Evolutionary conservation across 1,284 basidiomycete genomes (phyloP).

Genomic region (Papiliotrema nemorosa): DNA sequence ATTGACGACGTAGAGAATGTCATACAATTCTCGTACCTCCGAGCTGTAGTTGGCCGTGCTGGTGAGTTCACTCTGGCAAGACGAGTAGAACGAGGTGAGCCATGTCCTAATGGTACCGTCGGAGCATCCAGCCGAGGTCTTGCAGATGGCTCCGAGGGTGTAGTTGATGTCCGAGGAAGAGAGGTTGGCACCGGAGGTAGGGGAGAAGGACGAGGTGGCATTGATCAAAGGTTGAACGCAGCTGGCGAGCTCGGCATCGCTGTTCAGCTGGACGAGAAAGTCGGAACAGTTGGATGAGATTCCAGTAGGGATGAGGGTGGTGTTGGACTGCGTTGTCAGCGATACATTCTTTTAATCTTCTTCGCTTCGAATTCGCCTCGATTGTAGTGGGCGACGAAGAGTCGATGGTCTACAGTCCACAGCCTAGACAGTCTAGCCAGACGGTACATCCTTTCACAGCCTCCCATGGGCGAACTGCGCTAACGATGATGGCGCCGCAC

Average conservation of each 20-base stretch:
- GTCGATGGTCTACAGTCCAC: too few relatives aligned
- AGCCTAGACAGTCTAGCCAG: too few relatives aligned
- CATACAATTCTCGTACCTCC: constrained; percentile 64
- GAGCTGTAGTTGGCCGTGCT: constrained; percentile 51
- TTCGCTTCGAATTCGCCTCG: too few relatives aligned
- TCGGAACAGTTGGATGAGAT: constrained; percentile 59
- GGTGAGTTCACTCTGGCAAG: constrained; percentile 65
- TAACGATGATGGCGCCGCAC: too few relatives aligned
- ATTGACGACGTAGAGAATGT: constrained; percentile 66
- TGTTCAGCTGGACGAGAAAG: constrained; percentile 65
- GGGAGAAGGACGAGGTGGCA: constrained; percentile 61
- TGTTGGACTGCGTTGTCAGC: constrained; percentile 11
- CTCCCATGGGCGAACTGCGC: too few relatives aligned
- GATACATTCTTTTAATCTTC: too few relatives aligned
- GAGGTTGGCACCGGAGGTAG: constrained; percentile 55
- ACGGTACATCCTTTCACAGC: too few relatives aligned
- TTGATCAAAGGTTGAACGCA: constrained; percentile 66
- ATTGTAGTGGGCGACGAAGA: too few relatives aligned
- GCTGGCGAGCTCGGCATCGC: constrained; percentile 56
- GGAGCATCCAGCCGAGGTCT: constrained; percentile 55
- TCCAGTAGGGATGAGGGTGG: constrained; percentile 53
- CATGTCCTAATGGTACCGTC: constrained; percentile 59
- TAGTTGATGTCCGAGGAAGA: constrained; percentile 53
- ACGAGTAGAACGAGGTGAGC: constrained; percentile 64
- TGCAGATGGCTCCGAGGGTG: constrained; percentile 63